A percentile compares a stretch with the other conserved stretches of the same genome.
phyloP scores from a whole-genome alignment of 257 asterid genomes.

The Leptodermis oblonga region DNA sequence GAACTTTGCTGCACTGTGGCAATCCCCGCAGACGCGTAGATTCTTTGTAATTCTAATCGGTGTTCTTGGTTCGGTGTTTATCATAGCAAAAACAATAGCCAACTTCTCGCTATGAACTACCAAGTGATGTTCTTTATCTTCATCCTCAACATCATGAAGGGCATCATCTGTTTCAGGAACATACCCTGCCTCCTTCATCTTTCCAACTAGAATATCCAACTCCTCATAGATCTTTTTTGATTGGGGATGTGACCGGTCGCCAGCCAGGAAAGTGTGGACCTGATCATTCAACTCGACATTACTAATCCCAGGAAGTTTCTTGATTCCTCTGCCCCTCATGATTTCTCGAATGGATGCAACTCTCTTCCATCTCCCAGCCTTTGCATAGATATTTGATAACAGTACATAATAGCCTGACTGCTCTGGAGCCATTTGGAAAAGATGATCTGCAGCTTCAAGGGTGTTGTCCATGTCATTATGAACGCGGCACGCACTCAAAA shows the following conservation, averaged over 20 bases:
- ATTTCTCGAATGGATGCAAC: constrained; percentile 55
- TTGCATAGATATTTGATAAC: constrained; percentile 78
- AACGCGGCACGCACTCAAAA: constrained; percentile 70
- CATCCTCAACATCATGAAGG: constrained; percentile 90
- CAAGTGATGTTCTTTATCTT: constrained; percentile 81
- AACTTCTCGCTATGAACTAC: constrained; percentile 84
- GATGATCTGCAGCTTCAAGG: constrained; percentile 75
- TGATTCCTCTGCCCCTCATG: constrained; percentile 68
- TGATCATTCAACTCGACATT: constrained; percentile 54
- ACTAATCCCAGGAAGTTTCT: constrained; percentile 78
- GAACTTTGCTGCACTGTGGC: constrained; percentile 72
- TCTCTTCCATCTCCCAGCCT: constrained; percentile 84
- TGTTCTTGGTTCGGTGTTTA: constrained; percentile 48
- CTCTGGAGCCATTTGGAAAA: constrained; percentile 64
- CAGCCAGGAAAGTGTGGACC: constrained; percentile 82
- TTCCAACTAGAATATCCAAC: constrained; percentile 58
- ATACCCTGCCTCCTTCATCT: constrained; percentile 79
- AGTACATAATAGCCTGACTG: constrained; percentile 80
- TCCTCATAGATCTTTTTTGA: constrained; percentile 57
- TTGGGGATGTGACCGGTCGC: constrained; percentile 65
- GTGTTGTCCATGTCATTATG: constrained; percentile 68
- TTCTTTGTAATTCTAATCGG: constrained; percentile 74
- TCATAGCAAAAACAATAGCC: constrained; percentile 74
- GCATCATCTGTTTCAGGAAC: constrained; percentile 67
- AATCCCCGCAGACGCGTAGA: constrained; percentile 82